These are phyloP conservation scores for Xenoacremonium recifei DNA, from an alignment of 2,329 filamentous ascomycete species.

Conservation along the genomic window DNA sequence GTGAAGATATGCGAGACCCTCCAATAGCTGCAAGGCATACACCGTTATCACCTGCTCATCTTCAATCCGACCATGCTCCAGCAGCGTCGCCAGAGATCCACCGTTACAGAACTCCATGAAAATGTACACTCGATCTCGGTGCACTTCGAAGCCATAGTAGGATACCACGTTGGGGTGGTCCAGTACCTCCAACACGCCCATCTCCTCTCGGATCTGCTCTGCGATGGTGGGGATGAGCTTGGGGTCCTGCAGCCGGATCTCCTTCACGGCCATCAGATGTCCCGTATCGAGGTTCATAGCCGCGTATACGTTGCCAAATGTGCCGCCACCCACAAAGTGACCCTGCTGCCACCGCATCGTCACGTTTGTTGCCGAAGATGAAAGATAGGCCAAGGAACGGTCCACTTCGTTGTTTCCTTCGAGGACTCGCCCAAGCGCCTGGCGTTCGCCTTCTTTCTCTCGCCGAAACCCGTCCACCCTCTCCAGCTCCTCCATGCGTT, in stretches of 20 bases:
- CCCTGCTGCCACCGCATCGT: constrained; percentile 98
- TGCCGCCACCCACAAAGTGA: constrained; percentile 95
- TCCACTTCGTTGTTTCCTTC: constrained; percentile 96
- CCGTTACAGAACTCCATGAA: constrained; percentile 99
- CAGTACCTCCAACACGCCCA: constrained; percentile 91
- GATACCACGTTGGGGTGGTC: constrained; percentile 98
- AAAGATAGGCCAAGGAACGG: constrained; percentile 88
- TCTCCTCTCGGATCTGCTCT: constrained; percentile 92
- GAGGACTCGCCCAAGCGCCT: constrained; percentile 83
- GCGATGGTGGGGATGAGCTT: constrained; percentile 94
- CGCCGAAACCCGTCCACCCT: constrained; percentile 77
- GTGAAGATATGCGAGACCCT: constrained; percentile 91
- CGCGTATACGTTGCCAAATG: constrained; percentile 95
- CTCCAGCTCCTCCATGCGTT: constrained; percentile 70
- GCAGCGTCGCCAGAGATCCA: constrained; percentile 81
- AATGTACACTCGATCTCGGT: constrained; percentile 98
- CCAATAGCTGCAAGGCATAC: constrained; percentile 89
- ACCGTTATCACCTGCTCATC: constrained; percentile 98
- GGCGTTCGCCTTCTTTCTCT: constrained; percentile 78
- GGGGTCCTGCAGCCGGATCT: constrained; percentile 94
- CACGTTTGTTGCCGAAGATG: constrained; percentile 90
- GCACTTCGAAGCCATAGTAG: constrained; percentile 97
- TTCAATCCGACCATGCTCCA: constrained; percentile 96
- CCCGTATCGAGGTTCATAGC: constrained; percentile 97
- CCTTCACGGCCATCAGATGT: constrained; percentile 97